Evolutionary conservation across 208 protist species (phyloP), one percentile per base, ranked within the genome.

Genomic region (Trypanosomatidae sp.): DNA sequence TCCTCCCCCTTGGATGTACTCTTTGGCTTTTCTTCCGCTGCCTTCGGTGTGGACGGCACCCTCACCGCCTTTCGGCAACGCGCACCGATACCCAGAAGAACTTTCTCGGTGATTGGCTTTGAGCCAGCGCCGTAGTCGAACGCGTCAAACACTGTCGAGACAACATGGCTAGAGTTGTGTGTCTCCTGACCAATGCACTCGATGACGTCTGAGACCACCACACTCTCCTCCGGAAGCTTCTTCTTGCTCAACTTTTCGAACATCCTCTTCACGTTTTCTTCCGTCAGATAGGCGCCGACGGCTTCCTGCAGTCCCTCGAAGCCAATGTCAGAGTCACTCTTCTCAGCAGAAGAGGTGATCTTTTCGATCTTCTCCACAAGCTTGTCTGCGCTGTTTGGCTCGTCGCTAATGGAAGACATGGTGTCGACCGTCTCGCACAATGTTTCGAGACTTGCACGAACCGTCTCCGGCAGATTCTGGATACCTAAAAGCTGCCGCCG

Each of bases 91-190:
- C 89, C 85, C 33, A 92, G 44, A 13, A 97, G 78, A 50, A 80
- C 86, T 46, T 84, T 80, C 62, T 97, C 86, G 9, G 90, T 89
- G 69, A 97, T 94, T 10, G 89, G 80, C 76, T 93, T 95, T 13
- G 86, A 88, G 62, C 92, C 92, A 3, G 84, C 86, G 60, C 85
- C 86, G 74, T 92, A 94, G 79, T 97, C 92, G 69, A 97, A 95
- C 1, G 89, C 88, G 71, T 97, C 92, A 79, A 97, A 95, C 33
- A 97, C 77, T 46, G 83, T 97, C 17, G 92, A 97, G 46, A 97
- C 89, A 52, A 91, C 83, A 80, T 97, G 92, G 28, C 83, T 95
- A 69, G 92, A 97, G 71, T 88, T 91, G 81, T 95, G 89, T 0
- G 89, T 95, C 60, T 94, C 88, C 53, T 86, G 87, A 41, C 89